phyloP scores from a whole-genome alignment of 1,139 yeast species.

The Debaryomyces coudertii region DNA sequence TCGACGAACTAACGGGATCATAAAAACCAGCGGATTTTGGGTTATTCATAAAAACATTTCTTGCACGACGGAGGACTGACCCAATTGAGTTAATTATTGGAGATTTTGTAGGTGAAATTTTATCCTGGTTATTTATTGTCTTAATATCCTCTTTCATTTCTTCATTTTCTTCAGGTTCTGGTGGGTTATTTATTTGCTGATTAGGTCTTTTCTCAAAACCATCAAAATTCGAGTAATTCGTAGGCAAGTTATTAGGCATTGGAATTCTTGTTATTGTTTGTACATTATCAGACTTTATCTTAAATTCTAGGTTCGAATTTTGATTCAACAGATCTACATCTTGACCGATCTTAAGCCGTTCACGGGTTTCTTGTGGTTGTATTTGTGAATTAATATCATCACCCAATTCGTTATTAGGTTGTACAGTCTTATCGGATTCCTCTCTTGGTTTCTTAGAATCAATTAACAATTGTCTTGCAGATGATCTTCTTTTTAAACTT shows the following conservation, averaged over 20 bases:
- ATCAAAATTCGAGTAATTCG: background rate
- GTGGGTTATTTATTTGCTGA: background rate
- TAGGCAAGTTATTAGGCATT: background rate
- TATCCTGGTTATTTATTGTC: background rate
- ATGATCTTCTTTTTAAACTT: constrained; percentile 11
- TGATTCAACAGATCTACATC: background rate
- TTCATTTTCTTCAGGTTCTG: background rate
- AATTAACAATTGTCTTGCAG: constrained; percentile 6
- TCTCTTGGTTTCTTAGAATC: constrained; percentile 2
- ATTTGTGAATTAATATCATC: background rate
- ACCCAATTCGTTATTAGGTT: background rate
- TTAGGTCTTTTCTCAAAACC: background rate
- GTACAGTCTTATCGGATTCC: background rate
- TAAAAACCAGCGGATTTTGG: constrained; percentile 8
- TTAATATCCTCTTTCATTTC: background rate
- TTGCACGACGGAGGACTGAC: constrained; percentile 19
- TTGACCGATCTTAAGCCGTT: background rate
- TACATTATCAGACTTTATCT: background rate
- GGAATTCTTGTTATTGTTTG: background rate
- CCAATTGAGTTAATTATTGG: constrained; percentile 13
- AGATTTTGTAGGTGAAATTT: constrained; percentile 1
- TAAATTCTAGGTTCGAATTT: background rate
- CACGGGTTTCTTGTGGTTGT: background rate
- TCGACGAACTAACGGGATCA: constrained; percentile 3
- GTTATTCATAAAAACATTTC: constrained; percentile 19